phyloP scores from a whole-genome alignment of 495 filamentous ascomycete species.

The Penicillium soppii region DNA sequence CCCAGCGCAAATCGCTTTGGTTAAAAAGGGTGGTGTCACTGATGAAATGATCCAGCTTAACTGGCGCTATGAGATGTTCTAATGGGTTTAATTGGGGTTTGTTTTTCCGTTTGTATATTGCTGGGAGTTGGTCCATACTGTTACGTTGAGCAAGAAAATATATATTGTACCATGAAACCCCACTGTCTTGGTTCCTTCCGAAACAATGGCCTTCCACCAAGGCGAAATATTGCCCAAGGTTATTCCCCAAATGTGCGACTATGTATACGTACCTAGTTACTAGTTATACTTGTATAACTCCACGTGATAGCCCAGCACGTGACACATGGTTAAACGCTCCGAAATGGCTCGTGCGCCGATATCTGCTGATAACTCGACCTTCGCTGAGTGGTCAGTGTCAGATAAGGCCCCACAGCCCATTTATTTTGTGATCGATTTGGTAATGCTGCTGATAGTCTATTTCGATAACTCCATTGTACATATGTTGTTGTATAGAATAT shows the following conservation, averaged over 20 bases:
- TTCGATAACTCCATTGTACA: background rate
- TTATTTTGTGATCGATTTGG: background rate
- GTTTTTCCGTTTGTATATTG: background rate
- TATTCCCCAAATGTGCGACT: too few species aligned
- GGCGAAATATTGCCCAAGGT: too few species aligned
- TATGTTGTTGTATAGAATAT: background rate
- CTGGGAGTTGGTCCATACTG: too few species aligned
- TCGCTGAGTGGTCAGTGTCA: background rate
- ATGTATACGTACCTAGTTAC: too few species aligned
- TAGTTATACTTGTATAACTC: too few species aligned
- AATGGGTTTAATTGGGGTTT: background rate
- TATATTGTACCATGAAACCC: too few species aligned
- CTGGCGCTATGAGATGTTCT: constrained; percentile 47
- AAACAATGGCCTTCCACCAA: too few species aligned
- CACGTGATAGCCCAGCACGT: background rate
- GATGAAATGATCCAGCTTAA: constrained; percentile 39
- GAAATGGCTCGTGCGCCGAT: too few species aligned
- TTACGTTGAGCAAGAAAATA: too few species aligned
- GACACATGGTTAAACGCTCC: too few species aligned
- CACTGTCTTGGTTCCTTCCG: too few species aligned
- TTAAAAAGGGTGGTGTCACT: constrained; percentile 37
- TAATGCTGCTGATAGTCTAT: background rate
- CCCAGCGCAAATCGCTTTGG: constrained; percentile 29
- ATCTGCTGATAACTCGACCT: constrained; percentile 6
- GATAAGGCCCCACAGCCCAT: background rate